Base-by-base conservation (phyloP, 1,284 basidiomycete genomes). In the Ceratobasidium theobromae region DNA sequence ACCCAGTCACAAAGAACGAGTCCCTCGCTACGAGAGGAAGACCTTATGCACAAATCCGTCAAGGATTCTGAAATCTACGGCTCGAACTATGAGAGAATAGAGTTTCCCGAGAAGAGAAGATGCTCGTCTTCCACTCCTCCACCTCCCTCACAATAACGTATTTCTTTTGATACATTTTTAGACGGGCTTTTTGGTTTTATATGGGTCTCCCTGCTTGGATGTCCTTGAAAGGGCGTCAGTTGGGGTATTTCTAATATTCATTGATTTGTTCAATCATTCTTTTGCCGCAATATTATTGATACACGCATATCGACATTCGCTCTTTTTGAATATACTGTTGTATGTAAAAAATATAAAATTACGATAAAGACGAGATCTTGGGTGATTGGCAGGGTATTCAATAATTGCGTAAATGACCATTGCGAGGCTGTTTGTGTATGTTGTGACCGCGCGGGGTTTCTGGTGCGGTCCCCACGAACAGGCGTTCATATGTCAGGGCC, bases 301-400 rank as follows among this genome's bases (percentile, higher is more conserved):
- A 9, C 18, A 45, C 43, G 6, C 18, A 43, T 40, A 43, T 27
- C 38, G 9, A 14, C 55, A 11, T 38, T 48, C 55, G 25, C 49
- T 60, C n/a, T 48, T 32, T 48, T 58, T 43, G 21, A 41, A 25
- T 21, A 6, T 27, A 30, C 6, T 27, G 2, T 9, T 60, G 55
- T 60, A 60, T 60, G 43, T 60, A 58, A 33, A 14, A 60, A 27
- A n/a, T n/a, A n/a, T n/a, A n/a, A n/a, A n/a, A n/a, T n/a, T n/a
- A n/a, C n/a, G n/a, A n/a, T n/a, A n/a, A n/a, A n/a, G n/a, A n/a
- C n/a, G n/a, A n/a, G n/a, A n/a, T n/a, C n/a, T n/a, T 38, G 35
- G 8, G 32, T 49, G 55, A 60, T 43, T 60, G 55, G 41, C 2
- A 21, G 21, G 55, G 45, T 60, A n/a, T 9, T 49, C 25, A 25